Evolutionary conservation across 2,329 filamentous ascomycete genomes (phyloP).

Genomic region (Botrytis fabae): DNA sequence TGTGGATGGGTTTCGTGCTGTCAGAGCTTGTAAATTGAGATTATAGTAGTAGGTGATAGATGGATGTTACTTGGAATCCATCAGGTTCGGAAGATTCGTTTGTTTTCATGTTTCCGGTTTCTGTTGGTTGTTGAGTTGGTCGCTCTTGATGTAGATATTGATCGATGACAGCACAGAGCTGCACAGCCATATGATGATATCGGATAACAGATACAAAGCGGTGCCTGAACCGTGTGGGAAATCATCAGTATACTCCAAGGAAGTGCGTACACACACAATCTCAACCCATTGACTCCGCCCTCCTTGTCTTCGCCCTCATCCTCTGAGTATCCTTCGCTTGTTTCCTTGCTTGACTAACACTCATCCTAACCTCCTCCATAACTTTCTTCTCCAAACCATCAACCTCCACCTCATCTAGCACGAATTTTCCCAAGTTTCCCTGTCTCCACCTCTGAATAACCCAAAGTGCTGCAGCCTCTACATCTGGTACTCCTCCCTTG

Average conservation of each 20-base stretch:
- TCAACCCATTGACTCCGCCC: neutral
- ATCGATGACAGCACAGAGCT: neutral
- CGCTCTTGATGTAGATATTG: neutral
- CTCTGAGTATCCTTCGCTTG: conserved; percentile 59
- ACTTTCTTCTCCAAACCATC: conserved; percentile 56
- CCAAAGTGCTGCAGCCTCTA: conserved; percentile 74
- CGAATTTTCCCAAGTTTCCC: conserved; percentile 73
- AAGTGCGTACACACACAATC: neutral
- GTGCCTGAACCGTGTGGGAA: neutral
- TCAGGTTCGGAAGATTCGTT: neutral
- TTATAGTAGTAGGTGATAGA: neutral
- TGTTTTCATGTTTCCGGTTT: neutral
- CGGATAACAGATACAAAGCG: neutral
- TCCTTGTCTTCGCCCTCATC: conserved; percentile 40
- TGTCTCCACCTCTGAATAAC: conserved; percentile 79
- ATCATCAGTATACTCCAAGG: neutral
- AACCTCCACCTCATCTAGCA: conserved; percentile 73
- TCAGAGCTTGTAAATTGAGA: neutral
- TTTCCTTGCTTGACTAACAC: conserved; percentile 69
- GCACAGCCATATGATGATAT: neutral
- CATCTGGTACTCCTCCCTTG: conserved; percentile 69
- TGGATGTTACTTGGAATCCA: neutral
- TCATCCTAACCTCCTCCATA: conserved; percentile 52
- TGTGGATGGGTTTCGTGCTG: neutral
- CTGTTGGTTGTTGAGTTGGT: neutral